Percentiles rank a stretch among this genome's conserved stretches.
Conservation (phyloP, 202 grass and related monocot genomes). For the Elaeis oleifera region DNA sequence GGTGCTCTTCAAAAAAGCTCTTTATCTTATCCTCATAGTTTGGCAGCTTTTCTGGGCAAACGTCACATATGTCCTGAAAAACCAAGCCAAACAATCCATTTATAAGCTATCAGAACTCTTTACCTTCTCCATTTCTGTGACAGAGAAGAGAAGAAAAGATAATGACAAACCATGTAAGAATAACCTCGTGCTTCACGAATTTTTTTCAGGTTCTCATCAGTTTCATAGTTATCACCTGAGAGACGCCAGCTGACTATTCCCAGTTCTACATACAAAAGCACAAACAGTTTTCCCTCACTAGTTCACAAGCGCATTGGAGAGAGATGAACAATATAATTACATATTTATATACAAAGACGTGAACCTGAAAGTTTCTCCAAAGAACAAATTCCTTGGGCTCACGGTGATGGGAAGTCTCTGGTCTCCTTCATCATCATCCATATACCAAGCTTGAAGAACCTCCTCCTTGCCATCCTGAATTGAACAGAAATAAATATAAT, state of each 20-base stretch:
- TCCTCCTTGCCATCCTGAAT: slow-evolving; percentile 74
- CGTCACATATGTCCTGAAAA: slow-evolving; percentile 83
- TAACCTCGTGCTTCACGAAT: slow-evolving; percentile 90
- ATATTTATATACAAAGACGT: neutral
- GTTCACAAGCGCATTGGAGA: neutral
- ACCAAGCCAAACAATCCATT: slow-evolving; percentile 12
- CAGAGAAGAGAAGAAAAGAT: neutral
- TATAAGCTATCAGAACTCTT: too few relatives aligned
- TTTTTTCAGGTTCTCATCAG: slow-evolving; percentile 85
- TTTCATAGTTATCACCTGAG: slow-evolving; percentile 71
- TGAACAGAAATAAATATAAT: neutral
- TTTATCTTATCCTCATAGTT: slow-evolving; percentile 87
- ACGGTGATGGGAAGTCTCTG: slow-evolving; percentile 74
- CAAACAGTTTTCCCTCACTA: slow-evolving; percentile 1
- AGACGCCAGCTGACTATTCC: slow-evolving; percentile 82
- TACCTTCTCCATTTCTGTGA: too few relatives aligned
- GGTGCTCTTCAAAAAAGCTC: slow-evolving; percentile 87
- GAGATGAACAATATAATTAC: neutral
- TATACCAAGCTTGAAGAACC: slow-evolving; percentile 74
- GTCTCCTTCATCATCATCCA: slow-evolving; percentile 67
- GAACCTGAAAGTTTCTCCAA: slow-evolving; percentile 69
- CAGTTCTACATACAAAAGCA: slow-evolving; percentile 41
- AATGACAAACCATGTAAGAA: slow-evolving; percentile 56
- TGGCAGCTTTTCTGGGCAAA: slow-evolving; percentile 75
- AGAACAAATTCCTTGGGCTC: slow-evolving; percentile 74